These are phyloP conservation scores for Tricholoma sp. DNA, from an alignment of 768 basidiomycete genomes.

Conservation along the genomic window DNA sequence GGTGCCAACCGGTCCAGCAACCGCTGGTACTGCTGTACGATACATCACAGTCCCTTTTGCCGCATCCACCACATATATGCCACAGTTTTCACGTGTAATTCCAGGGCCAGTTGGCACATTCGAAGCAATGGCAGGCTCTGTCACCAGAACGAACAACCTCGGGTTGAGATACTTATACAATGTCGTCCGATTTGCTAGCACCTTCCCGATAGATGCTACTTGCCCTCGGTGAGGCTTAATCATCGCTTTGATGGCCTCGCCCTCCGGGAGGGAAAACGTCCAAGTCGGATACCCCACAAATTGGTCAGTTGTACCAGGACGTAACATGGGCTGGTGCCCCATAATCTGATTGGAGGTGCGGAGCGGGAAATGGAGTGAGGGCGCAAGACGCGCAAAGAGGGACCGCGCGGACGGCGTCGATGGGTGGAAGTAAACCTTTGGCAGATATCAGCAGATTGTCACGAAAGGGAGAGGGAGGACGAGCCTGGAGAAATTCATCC, in stretches of 20 bases:
- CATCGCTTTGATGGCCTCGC: constrained; percentile 54
- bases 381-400: constrained; percentile 39
- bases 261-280: constrained; percentile 50
- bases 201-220: constrained; percentile 77
- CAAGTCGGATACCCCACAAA: constrained; percentile 60
- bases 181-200: constrained; percentile 82
- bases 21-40: constrained; percentile 47
- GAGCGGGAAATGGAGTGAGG: constrained; percentile 53
- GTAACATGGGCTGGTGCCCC: constrained; percentile 50
- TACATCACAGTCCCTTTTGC: constrained; percentile 77
- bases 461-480: constrained; percentile 9
- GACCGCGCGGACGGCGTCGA: constrained; percentile 41
- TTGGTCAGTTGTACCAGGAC: constrained; percentile 34
- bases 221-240: constrained; percentile 44
- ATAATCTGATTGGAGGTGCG: constrained; percentile 40
- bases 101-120: neutral
- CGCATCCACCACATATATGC: constrained; percentile 74
- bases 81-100: constrained; percentile 35
- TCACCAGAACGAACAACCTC: constrained; percentile 64
- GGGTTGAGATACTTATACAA: constrained; percentile 95
- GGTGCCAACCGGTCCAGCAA: constrained; percentile 18
- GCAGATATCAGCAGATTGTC: constrained; percentile 21
- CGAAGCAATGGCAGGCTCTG: constrained; percentile 24
- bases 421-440: constrained; percentile 73
- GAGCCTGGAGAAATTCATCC: constrained; percentile 74